Conservation (phyloP, 176 grass and related monocot genomes). For the Dendrocalamus sinicus region DNA sequence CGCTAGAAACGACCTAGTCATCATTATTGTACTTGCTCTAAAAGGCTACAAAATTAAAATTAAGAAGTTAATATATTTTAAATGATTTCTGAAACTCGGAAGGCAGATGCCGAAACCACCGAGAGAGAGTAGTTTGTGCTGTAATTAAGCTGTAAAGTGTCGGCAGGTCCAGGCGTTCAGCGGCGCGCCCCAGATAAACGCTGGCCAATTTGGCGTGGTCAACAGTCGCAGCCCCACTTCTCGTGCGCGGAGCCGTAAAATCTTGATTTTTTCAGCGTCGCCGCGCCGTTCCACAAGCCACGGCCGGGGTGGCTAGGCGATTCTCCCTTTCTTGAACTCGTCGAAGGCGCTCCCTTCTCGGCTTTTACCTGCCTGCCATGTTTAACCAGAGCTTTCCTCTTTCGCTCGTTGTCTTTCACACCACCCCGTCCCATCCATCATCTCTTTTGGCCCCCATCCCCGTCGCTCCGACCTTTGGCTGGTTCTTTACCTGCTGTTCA, state of each 20-base stretch:
- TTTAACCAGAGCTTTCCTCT: neutral
- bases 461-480: neutral
- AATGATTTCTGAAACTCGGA: too few relatives aligned
- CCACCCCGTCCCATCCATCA: neutral
- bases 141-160: constrained; percentile 16
- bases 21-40: too few relatives aligned
- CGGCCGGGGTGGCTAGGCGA: neutral
- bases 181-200: too few relatives aligned
- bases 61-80: too few relatives aligned
- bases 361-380: neutral
- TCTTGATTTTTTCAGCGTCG: neutral
- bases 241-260: neutral
- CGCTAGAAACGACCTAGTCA: too few relatives aligned
- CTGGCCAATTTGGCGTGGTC: neutral
- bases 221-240: neutral
- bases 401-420: neutral
- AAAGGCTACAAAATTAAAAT: too few relatives aligned
- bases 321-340: constrained; percentile 31
- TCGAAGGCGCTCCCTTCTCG: neutral
- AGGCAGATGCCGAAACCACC: too few relatives aligned
- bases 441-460: constrained; percentile 2
- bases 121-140: too few relatives aligned
- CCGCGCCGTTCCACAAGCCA: neutral
- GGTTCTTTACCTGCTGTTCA: neutral
- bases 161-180: neutral